Evolutionary conservation across 2,329 filamentous ascomycete genomes (phyloP).

Genomic region (Penicillium sp.): DNA sequence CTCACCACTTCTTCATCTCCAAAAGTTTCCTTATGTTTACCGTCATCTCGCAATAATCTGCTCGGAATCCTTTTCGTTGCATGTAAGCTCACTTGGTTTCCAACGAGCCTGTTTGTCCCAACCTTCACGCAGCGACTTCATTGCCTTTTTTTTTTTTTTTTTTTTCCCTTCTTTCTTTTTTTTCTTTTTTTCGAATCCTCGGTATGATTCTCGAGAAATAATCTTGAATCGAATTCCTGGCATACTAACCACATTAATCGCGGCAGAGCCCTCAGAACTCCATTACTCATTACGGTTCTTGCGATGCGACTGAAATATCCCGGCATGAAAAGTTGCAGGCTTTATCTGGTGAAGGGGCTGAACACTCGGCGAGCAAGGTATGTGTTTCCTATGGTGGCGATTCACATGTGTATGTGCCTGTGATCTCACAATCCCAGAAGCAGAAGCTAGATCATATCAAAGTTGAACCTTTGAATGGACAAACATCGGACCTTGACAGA

Average conservation of each 20-base stretch:
- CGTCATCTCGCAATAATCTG: constrained; percentile 23
- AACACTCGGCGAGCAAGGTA: constrained; percentile 39
- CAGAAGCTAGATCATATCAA: constrained; percentile 45
- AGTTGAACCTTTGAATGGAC: constrained; percentile 25
- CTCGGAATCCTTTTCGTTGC: constrained; percentile 19
- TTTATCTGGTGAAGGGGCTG: constrained; percentile 21
- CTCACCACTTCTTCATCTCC: constrained; percentile 12
- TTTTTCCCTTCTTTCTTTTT: constrained; percentile 5
- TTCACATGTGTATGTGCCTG: background rate
- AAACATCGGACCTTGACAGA: constrained; percentile 61
- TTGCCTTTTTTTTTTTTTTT: constrained; percentile 7
- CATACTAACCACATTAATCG: background rate
- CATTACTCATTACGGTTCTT: constrained; percentile 23
- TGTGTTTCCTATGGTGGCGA: constrained; percentile 11
- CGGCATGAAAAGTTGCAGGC: constrained; percentile 36
- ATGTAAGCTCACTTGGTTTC: constrained; percentile 25
- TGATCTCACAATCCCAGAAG: constrained; percentile 44
- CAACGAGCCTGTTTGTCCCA: constrained; percentile 7
- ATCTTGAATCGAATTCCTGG: background rate
- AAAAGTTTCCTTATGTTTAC: constrained; percentile 15
- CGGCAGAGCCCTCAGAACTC: constrained; percentile 27
- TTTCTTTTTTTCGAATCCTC: constrained; percentile 18
- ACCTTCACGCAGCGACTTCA: constrained; percentile 1
- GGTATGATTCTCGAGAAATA: constrained; percentile 20
- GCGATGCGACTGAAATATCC: constrained; percentile 33